Conservation (phyloP, 2,329 filamentous ascomycete genomes). For the Epichloe gansuensis region DNA sequence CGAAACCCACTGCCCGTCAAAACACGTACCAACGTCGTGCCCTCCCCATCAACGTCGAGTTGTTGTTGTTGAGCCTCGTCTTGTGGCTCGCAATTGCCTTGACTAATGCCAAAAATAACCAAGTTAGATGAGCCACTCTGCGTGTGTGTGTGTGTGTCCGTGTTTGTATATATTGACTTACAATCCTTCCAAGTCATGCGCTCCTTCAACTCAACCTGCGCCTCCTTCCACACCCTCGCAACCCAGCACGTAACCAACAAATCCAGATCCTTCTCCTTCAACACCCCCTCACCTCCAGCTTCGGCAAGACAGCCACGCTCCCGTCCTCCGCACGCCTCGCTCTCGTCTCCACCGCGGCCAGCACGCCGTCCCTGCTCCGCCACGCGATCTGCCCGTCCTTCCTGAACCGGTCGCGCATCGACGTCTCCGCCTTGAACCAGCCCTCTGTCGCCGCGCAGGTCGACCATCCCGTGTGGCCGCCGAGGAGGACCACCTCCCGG, state of each 20-base stretch:
- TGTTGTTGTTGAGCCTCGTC: neutral
- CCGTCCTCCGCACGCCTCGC: conserved; percentile 11
- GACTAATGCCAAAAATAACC: neutral
- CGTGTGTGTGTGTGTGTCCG: too few species aligned
- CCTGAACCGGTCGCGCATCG: conserved; percentile 11
- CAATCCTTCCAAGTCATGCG: conserved; percentile 15
- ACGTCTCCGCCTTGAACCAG: conserved; percentile 11
- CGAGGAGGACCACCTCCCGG: conserved; percentile 10
- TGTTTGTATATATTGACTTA: neutral
- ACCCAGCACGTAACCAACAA: conserved; percentile 18
- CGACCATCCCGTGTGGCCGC: conserved; percentile 8
- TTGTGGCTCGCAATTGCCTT: neutral
- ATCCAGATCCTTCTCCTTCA: conserved; percentile 17
- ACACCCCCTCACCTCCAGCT: conserved; percentile 11
- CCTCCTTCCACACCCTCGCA: conserved; percentile 17
- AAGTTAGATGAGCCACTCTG: neutral
- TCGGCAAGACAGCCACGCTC: conserved; percentile 9
- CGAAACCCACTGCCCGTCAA: too few species aligned
- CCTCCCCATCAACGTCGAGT: neutral
- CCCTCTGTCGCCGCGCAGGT: conserved; percentile 13
- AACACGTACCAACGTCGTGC: neutral
- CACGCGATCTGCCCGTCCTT: conserved; percentile 14
- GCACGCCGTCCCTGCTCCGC: conserved; percentile 12
- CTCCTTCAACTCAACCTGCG: conserved; percentile 12
- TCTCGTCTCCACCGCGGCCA: conserved; percentile 16